Percentiles rank a stretch among this genome's conserved stretches.
phyloP scores from a whole-genome alignment of 768 basidiomycete genomes.

The Auricularia heimuer region DNA sequence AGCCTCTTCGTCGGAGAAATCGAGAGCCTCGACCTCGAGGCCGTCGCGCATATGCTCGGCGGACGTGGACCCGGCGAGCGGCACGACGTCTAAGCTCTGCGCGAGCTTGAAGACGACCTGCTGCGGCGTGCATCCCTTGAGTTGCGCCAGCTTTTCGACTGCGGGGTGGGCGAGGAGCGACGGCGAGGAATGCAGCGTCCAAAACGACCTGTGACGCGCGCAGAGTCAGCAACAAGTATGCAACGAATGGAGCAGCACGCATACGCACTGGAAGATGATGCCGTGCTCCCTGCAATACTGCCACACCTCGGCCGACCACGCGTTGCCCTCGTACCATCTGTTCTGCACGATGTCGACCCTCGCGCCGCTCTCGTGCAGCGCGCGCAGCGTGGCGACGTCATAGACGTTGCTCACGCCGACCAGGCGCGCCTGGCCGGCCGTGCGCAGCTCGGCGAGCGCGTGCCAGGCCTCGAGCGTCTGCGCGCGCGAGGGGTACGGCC shows the following conservation, averaged over 20 bases:
- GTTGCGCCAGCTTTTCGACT: slow-evolving; percentile 34
- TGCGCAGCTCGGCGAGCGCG: slow-evolving; percentile 49
- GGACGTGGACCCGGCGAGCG: slow-evolving; percentile 66
- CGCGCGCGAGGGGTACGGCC: slow-evolving; percentile 48
- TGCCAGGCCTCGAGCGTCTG: slow-evolving; percentile 64
- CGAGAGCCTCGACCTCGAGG: slow-evolving; percentile 34
- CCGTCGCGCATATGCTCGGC: slow-evolving; percentile 61
- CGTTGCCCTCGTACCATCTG: slow-evolving; percentile 75
- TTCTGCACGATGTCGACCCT: slow-evolving; percentile 69
- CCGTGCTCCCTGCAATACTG: slow-evolving; percentile 51
- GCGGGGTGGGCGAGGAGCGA: slow-evolving; percentile 41
- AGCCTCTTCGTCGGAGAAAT: slow-evolving; percentile 19
- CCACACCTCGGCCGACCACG: slow-evolving; percentile 60
- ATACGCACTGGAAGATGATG: slow-evolving; percentile 61
- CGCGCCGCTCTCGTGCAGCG: slow-evolving; percentile 39
- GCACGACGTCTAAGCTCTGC: slow-evolving; percentile 54
- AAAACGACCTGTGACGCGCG: slow-evolving; percentile 53
- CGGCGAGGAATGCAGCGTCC: slow-evolving; percentile 78
- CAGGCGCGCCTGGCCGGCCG: slow-evolving; percentile 48
- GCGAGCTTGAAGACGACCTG: slow-evolving; percentile 64
- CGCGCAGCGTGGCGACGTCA: slow-evolving; percentile 44
- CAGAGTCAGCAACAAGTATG: neutral
- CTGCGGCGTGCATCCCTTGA: slow-evolving; percentile 44
- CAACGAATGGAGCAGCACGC: neutral
- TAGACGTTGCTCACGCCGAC: slow-evolving; percentile 78